A percentile compares a stretch with the other conserved stretches of the same genome.
phyloP scores from a whole-genome alignment of 345 rosid genomes.

The Jatropha curcas region DNA sequence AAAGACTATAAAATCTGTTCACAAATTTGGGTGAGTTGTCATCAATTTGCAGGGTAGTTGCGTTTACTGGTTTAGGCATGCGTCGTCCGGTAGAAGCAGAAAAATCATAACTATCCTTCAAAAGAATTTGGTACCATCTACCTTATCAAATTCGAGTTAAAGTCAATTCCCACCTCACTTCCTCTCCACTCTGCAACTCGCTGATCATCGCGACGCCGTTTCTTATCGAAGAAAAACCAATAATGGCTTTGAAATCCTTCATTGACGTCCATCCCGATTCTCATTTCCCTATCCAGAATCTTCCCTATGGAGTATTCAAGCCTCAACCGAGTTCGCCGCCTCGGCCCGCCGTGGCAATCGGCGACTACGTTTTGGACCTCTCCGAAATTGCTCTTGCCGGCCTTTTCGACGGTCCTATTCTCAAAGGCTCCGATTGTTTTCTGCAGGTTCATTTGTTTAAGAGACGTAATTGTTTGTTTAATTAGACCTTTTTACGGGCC shows the following conservation, averaged over 20 bases:
- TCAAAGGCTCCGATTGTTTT: slow-evolving; percentile 71
- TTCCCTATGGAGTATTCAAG: slow-evolving; percentile 87
- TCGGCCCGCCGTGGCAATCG: slow-evolving; percentile 83
- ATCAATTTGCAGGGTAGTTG: too few species aligned
- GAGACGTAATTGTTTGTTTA: not conserved
- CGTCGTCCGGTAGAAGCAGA: too few species aligned
- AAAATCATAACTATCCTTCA: too few species aligned
- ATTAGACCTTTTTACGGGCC: too few species aligned
- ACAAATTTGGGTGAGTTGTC: too few species aligned
- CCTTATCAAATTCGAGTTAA: too few species aligned
- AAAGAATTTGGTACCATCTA: too few species aligned
- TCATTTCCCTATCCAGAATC: slow-evolving; percentile 96
- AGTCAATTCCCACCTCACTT: not conserved
- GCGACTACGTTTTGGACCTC: slow-evolving; percentile 76
- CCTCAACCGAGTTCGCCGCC: slow-evolving; percentile 46
- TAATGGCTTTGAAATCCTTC: slow-evolving; percentile 78
- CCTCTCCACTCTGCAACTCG: not conserved
- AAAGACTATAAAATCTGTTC: too few species aligned
- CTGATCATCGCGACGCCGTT: not conserved
- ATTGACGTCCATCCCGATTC: slow-evolving; percentile 58
- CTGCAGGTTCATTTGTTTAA: slow-evolving; percentile 53
- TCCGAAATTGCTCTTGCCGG: slow-evolving; percentile 72
- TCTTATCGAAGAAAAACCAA: not conserved
- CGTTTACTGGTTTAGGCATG: too few species aligned
- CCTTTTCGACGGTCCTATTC: slow-evolving; percentile 68